phyloP scores from a whole-genome alignment of 164 flowering plant species.

The Houttuynia cordata region DNA sequence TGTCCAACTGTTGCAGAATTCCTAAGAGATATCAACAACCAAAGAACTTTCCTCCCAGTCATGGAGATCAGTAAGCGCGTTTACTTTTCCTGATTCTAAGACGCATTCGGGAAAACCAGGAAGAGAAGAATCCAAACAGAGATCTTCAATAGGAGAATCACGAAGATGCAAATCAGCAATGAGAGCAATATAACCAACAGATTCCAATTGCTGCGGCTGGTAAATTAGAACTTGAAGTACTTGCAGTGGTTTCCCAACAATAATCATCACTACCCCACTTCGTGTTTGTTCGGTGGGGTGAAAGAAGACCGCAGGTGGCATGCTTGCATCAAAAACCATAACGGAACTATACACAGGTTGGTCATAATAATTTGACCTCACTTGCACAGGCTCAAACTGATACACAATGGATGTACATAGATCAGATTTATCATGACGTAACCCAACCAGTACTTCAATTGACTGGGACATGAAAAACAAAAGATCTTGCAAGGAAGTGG shows the following conservation, averaged over 20 bases:
- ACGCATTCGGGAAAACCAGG: no score
- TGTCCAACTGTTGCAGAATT: no score
- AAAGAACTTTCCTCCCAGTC: no score
- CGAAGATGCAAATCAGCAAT: no score
- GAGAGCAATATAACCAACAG: no score
- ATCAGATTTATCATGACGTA: slow-evolving; percentile 59
- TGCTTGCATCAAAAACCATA: slow-evolving; percentile 47
- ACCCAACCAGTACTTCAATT: slow-evolving; percentile 64
- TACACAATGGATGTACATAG: slow-evolving; percentile 32
- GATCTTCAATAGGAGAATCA: no score
- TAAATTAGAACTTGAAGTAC: slow-evolving; percentile 70
- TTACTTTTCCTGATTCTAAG: no score
- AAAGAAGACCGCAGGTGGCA: slow-evolving; percentile 57
- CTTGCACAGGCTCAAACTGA: slow-evolving; percentile 64
- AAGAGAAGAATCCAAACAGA: no score
- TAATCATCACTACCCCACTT: slow-evolving; percentile 76
- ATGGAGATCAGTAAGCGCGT: no score
- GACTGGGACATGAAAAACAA: slow-evolving; percentile 92
- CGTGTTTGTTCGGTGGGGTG: slow-evolving; percentile 87
- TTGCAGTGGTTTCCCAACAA: slow-evolving; percentile 70
- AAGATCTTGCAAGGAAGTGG: slow-evolving; percentile 78
- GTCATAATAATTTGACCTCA: slow-evolving; percentile 71
- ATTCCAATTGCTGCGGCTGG: no score
- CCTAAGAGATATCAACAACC: no score
- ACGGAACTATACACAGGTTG: slow-evolving; percentile 64